A percentile compares a stretch with the other conserved stretches of the same genome.
phyloP scores from a whole-genome alignment of 192 early-diverging fungal genomes.

The Backusella psychrophila region DNA sequence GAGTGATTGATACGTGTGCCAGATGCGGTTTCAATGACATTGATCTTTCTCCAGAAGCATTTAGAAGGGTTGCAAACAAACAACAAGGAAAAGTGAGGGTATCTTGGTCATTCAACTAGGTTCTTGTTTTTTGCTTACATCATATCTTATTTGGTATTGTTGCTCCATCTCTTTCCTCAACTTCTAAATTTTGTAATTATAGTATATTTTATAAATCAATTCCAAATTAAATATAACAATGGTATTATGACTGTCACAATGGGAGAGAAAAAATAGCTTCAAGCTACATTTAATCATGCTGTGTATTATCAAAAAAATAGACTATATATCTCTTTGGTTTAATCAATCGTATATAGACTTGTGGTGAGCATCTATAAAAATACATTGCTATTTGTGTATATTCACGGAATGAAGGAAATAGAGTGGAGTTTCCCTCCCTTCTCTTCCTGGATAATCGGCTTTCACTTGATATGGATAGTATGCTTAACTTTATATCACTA shows the following conservation, averaged over 20 bases:
- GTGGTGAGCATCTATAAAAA: background rate
- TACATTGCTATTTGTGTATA: background rate
- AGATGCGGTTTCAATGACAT: background rate
- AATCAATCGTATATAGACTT: background rate
- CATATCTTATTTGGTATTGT: background rate
- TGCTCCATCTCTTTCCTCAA: background rate
- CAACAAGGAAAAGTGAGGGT: background rate
- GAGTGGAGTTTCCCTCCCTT: background rate
- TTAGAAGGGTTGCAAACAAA: background rate
- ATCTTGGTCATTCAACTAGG: background rate
- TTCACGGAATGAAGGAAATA: background rate
- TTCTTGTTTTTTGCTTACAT: background rate
- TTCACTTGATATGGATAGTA: background rate
- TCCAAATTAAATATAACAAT: background rate
- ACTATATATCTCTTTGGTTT: background rate
- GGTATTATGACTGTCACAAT: background rate
- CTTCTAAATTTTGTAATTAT: background rate
- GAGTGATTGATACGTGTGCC: constrained; percentile 13
- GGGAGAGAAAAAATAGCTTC: background rate
- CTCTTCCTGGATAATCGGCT: background rate
- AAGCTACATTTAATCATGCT: background rate
- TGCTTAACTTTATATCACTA: background rate
- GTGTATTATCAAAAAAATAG: background rate
- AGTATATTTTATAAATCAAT: background rate
- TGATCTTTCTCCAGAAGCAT: constrained; percentile 21